Evolutionary conservation across 2,329 filamentous ascomycete species (phyloP).

Genomic region (Alternaria atra): DNA sequence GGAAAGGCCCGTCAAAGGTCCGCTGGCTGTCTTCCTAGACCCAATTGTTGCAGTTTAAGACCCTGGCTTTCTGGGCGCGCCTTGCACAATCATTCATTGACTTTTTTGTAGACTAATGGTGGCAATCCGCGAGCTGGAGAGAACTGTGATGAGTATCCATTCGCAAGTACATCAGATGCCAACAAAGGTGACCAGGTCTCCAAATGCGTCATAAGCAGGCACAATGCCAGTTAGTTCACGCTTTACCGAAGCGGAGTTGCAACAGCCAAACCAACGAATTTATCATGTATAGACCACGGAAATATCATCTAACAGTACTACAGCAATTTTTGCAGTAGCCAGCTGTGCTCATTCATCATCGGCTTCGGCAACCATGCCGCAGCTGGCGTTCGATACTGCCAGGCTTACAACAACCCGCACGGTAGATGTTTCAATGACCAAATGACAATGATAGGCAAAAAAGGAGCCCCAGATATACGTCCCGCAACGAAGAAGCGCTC

Average conservation of each 20-base stretch:
- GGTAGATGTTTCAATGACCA: neutral
- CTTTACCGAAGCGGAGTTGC: neutral
- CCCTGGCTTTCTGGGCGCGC: neutral
- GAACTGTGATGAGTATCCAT: slow-evolving; percentile 3
- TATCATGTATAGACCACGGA: neutral
- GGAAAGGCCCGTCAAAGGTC: slow-evolving; percentile 1
- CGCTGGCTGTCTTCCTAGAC: slow-evolving; percentile 2
- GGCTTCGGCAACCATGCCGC: neutral
- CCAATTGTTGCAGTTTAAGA: neutral
- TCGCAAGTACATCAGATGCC: slow-evolving; percentile 2
- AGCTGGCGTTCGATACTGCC: neutral
- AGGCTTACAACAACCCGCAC: neutral
- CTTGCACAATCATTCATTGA: neutral
- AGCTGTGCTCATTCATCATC: neutral
- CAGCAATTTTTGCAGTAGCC: neutral
- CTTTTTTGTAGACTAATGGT: neutral
- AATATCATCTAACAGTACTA: neutral
- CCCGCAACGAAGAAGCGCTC: neutral
- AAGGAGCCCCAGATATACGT: neutral
- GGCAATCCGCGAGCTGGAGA: slow-evolving; percentile 1
- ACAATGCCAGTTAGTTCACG: neutral
- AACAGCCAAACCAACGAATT: neutral
- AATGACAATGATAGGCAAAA: neutral
- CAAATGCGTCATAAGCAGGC: slow-evolving; percentile 1
- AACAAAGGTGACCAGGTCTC: neutral